These are phyloP conservation scores for Glycine tomentella DNA, from an alignment of 306 rosid genomes.

Conservation along the genomic window DNA sequence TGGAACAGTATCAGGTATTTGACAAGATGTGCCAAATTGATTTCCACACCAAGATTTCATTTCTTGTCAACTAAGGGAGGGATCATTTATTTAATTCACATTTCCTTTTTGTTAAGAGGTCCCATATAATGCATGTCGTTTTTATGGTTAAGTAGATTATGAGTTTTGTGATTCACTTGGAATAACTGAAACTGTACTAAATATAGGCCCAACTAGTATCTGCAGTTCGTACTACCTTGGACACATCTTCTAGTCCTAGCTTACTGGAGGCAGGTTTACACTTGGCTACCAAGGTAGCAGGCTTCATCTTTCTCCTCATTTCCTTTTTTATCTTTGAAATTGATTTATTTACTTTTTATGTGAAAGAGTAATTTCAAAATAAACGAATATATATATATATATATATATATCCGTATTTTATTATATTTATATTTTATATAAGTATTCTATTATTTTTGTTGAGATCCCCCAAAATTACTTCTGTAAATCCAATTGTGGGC, in stretches of 20 bases:
- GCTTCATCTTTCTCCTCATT: slow-evolving; percentile 35
- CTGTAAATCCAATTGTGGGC: slow-evolving; percentile 8
- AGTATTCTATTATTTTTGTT: no score
- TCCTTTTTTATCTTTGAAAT: slow-evolving; percentile 32
- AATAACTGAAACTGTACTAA: slow-evolving; percentile 50
- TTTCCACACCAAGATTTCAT: slow-evolving; percentile 31
- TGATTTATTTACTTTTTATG: slow-evolving; percentile 4
- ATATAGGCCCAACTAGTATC: slow-evolving; percentile 93
- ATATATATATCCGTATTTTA: no score
- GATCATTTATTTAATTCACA: slow-evolving; percentile 32
- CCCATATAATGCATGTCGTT: slow-evolving; percentile 17
- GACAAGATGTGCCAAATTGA: slow-evolving; percentile 1
- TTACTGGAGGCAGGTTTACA: slow-evolving; percentile 95
- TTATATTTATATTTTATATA: no score
- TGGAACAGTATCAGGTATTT: slow-evolving; percentile 95
- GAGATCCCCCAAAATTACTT: slow-evolving; percentile 7
- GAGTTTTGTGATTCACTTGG: slow-evolving; percentile 39
- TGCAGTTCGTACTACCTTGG: slow-evolving; percentile 95
- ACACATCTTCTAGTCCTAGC: slow-evolving; percentile 87
- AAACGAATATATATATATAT: no score
- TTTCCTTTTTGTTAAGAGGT: slow-evolving; percentile 20
- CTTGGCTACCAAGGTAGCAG: slow-evolving; percentile 90
- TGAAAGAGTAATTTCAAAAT: no score
- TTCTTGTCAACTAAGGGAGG: slow-evolving; percentile 2
- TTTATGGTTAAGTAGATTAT: slow-evolving; percentile 37